Evolutionary conservation across 2,329 filamentous ascomycete genomes (phyloP), one percentile per base, ranked within the genome.

Genomic region (Monilinia polystroma): DNA sequence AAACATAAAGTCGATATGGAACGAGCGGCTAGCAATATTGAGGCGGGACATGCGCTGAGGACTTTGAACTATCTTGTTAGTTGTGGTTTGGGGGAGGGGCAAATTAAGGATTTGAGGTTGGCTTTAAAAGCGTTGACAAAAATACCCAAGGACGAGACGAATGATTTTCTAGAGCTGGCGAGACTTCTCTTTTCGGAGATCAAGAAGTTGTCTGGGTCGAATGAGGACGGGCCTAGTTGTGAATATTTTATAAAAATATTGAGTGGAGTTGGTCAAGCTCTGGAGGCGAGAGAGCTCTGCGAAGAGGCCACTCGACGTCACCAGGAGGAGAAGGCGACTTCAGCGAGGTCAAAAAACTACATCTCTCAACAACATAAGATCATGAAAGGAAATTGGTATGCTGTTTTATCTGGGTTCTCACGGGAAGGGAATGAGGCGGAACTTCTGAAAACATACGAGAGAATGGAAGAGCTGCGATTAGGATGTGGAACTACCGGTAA

Each of bases 21-120:
- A 71, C 74, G 83, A 69, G 72, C 82, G 63, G 74, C 92, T 75
- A 87, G 91, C 77, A 81, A 86, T 72, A 83, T 88, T 53, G 89
- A 95, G 73, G 89, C 90, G 0, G 77, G 82, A n/a, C 80, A 87
- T 71, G 82, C 85, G 26, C 75, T 83, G 41, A 78, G 81, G 51
- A 86, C 92, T 54, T 84, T 91, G 67, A 78, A 83, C 29, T 85
- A 92, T 75, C 80, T 92, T 64, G 78, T 82, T 70, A 70, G 71
- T 26, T 70, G 67, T 29, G 69, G 60, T 14, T 64, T 66, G 29
- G 68, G 64, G 20, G 52, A 66, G 16, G 68, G 63, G 29, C 64
- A 43, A 5, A 20, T 56, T 4, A 58, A 66, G 16, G 68, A 73
- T 64, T 35, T 76, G 29, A 66, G 43, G 20, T 38, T 51, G 16